phyloP scores from a whole-genome alignment of 306 rosid genomes.

The Argentina anserina region DNA sequence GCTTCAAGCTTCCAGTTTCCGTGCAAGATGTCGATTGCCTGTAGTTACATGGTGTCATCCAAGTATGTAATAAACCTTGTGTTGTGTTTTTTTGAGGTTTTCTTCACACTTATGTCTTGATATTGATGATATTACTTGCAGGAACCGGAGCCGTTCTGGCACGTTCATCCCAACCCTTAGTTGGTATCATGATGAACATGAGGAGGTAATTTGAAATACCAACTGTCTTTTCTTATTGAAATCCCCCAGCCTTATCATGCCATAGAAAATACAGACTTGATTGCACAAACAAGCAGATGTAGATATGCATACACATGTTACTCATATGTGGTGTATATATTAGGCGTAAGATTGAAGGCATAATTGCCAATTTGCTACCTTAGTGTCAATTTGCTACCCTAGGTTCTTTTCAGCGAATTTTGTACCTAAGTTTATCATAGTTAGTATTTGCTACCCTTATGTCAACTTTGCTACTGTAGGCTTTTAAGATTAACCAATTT shows the following conservation, averaged over 20 bases:
- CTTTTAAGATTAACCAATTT: no score
- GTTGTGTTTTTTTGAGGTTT: neutral
- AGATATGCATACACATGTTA: neutral
- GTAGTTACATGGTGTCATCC: constrained; percentile 95
- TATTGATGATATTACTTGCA: constrained; percentile 30
- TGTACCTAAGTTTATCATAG: no score
- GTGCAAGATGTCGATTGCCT: constrained; percentile 87
- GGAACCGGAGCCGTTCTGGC: constrained; percentile 97
- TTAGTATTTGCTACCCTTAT: no score
- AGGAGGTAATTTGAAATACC: constrained; percentile 66
- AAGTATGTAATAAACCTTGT: constrained; percentile 39
- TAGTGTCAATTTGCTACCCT: no score
- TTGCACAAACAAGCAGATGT: neutral
- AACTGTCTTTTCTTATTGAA: constrained; percentile 17
- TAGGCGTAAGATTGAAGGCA: neutral
- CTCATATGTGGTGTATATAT: neutral
- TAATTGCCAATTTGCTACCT: no score
- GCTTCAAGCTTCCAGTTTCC: constrained; percentile 76
- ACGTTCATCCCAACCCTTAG: constrained; percentile 96
- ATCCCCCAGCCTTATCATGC: neutral
- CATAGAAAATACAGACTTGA: neutral
- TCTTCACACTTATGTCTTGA: constrained; percentile 19
- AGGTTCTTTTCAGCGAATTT: no score
- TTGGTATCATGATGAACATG: constrained; percentile 96
- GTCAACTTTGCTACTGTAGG: no score